Conservation (phyloP, 23 red algal genomes). For the Gracilaria caudata region DNA sequence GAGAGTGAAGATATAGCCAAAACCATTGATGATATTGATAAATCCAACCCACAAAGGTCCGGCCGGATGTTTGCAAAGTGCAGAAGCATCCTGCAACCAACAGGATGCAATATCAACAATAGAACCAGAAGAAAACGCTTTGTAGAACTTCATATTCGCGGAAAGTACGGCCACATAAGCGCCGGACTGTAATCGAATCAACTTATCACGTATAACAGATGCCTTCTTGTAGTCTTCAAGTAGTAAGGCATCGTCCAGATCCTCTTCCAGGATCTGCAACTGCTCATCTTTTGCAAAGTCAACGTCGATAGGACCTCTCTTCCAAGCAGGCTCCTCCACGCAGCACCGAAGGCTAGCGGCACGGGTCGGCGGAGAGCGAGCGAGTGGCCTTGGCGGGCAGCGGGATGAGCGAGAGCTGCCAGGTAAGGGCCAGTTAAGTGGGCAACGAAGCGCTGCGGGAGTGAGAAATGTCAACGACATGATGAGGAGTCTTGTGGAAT, state of each 20-base stretch:
- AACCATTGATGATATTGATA: constrained; percentile 34
- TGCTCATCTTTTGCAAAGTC: constrained; percentile 62
- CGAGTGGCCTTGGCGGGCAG: not conserved
- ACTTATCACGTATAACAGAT: constrained; percentile 44
- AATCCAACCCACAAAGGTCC: constrained; percentile 22
- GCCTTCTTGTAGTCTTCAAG: constrained; percentile 28
- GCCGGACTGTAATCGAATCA: constrained; percentile 32
- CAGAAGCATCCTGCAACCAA: constrained; percentile 27
- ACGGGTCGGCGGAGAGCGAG: not conserved
- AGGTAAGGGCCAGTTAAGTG: not conserved
- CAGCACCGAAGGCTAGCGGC: constrained; percentile 5
- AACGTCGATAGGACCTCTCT: constrained; percentile 45
- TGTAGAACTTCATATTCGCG: constrained; percentile 61
- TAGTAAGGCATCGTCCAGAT: constrained; percentile 31
- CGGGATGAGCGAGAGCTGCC: not conserved
- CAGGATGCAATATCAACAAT: constrained; percentile 50
- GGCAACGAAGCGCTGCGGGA: not conserved
- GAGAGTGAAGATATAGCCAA: constrained; percentile 42
- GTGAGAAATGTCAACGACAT: not conserved
- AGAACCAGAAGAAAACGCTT: constrained; percentile 25
- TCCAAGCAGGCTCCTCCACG: constrained; percentile 46
- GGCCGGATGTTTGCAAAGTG: constrained; percentile 37
- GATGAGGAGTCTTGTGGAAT: not conserved
- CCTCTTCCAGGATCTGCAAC: constrained; percentile 34
- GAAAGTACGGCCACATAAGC: constrained; percentile 61